These are phyloP conservation scores for Austroboletus rostrupii DNA, from an alignment of 1,284 basidiomycete species.

Conservation along the genomic window DNA sequence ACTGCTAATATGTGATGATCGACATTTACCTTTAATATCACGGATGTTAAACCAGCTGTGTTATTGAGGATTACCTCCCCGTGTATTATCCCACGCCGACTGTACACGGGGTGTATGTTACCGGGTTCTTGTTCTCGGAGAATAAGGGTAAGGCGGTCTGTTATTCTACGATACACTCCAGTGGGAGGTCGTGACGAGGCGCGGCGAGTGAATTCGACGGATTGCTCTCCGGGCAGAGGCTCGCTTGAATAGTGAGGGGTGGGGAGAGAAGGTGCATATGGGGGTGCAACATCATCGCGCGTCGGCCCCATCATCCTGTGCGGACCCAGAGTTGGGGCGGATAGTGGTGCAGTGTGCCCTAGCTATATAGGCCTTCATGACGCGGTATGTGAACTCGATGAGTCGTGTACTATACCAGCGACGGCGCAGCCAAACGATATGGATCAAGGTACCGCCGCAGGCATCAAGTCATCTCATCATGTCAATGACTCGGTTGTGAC, in stretches of 20 bases:
- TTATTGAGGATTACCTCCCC: slow-evolving; percentile 22
- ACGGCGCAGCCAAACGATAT: background rate
- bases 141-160: slow-evolving; percentile 26
- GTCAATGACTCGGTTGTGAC: background rate
- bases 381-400: background rate
- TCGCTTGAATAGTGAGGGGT: slow-evolving; percentile 25
- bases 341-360: background rate
- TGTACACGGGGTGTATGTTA: slow-evolving; percentile 21
- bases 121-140: slow-evolving; percentile 23
- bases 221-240: slow-evolving; percentile 25
- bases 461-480: background rate
- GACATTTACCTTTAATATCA: slow-evolving; percentile 24
- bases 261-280: slow-evolving; percentile 24
- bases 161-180: slow-evolving; percentile 31
- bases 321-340: background rate
- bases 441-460: background rate
- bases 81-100: slow-evolving; percentile 19
- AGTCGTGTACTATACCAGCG: background rate
- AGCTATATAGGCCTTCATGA: slow-evolving; percentile 1
- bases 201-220: slow-evolving; percentile 16
- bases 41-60: slow-evolving; percentile 12
- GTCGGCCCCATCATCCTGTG: slow-evolving; percentile 15
- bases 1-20: background rate
- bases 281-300: slow-evolving; percentile 8
- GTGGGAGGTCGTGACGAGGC: slow-evolving; percentile 3